Evolutionary conservation across 805 yeast species (phyloP), one percentile per base, ranked within the genome.

Genomic region (Metschnikowia vanudenii): DNA sequence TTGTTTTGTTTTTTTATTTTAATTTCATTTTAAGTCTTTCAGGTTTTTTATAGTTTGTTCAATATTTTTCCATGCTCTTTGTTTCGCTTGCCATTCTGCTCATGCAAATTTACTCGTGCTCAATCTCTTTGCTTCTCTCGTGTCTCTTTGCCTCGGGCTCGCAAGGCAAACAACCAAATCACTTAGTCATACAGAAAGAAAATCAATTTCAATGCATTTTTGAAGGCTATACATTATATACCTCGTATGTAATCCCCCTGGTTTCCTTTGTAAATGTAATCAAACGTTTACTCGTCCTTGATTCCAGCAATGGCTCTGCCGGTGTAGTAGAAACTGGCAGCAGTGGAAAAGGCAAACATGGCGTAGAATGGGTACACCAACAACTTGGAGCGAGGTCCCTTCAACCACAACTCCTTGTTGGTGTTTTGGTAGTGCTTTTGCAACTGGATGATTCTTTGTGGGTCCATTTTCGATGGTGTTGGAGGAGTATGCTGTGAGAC

Each of bases 311-410:
- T 61, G 57, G 94, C 94, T 75, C 90, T 82, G 58, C 81, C 87
- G 46, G 80, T 64, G 79, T 81, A 85, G 74, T 70, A 79, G 57
- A 84, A 73, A 51, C 94, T 85, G 50, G 79, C 77, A 49, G 75
- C 75, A 42, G 88, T 80, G 54, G 88, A 74, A 51, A 84, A 75
- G 46, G 87, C 72, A 68, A 87, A 83, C 51, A 82, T 74, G 52
- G 87, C 88, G 74, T 77, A 84, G 79, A 82, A 88, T 63, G 96
- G 95, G 71, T 82, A 83, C 56, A 87, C 77, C 64, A 83, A 68
- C 60, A 76, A 72, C 71, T 85, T 85, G 56, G 94, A 80, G 55
- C 67, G 60, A 50, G 59, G 57, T 18, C 76, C 76, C 65, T 71
- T 69, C 64, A 70, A 68, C 76, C 76, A 72, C 61, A 72, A 71